A percentile compares a stretch with the other conserved stretches of the same genome.
phyloP scores from a whole-genome alignment of 768 basidiomycete species.

The Russula earlei region DNA sequence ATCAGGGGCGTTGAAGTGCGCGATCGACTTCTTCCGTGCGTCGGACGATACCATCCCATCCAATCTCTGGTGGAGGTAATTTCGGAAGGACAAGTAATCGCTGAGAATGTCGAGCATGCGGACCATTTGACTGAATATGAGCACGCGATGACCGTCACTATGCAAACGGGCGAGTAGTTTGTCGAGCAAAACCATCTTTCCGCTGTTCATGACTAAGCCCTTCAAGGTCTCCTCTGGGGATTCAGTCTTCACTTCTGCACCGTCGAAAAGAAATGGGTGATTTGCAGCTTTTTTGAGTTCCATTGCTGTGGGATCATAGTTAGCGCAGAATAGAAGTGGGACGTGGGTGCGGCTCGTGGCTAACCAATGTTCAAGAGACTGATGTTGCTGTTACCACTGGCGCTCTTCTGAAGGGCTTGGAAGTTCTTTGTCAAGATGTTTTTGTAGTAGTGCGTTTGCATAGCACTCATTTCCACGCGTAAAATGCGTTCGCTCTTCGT shows the following conservation, averaged over 20 bases:
- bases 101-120: slow-evolving; percentile 99
- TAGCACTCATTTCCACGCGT: slow-evolving; percentile 91
- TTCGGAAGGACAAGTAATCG: slow-evolving; percentile 93
- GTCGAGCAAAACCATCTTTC: slow-evolving; percentile 89
- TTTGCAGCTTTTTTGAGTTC: slow-evolving; percentile 98
- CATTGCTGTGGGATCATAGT: slow-evolving; percentile 54
- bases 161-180: slow-evolving; percentile 86
- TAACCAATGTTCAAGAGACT: slow-evolving; percentile 90
- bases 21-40: slow-evolving; percentile 87
- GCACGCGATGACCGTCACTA: slow-evolving; percentile 81
- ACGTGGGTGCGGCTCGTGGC: slow-evolving; percentile 21
- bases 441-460: slow-evolving; percentile 98
- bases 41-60: slow-evolving; percentile 95
- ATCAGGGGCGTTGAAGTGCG: slow-evolving; percentile 90
- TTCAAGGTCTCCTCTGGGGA: slow-evolving; percentile 96
- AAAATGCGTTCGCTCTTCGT: slow-evolving; percentile 98
- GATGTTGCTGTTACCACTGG: slow-evolving; percentile 82
- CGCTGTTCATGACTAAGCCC: slow-evolving; percentile 91
- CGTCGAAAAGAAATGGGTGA: slow-evolving; percentile 96
- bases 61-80: slow-evolving; percentile 88
- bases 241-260: slow-evolving; percentile 79
- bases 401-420: slow-evolving; percentile 81
- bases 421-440: slow-evolving; percentile 98
- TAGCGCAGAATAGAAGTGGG: neutral
- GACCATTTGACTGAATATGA: slow-evolving; percentile 99